A percentile compares a stretch with the other conserved stretches of the same genome.
phyloP scores from a whole-genome alignment of 2,329 filamentous ascomycete species.

The Arthroderma sp. region DNA sequence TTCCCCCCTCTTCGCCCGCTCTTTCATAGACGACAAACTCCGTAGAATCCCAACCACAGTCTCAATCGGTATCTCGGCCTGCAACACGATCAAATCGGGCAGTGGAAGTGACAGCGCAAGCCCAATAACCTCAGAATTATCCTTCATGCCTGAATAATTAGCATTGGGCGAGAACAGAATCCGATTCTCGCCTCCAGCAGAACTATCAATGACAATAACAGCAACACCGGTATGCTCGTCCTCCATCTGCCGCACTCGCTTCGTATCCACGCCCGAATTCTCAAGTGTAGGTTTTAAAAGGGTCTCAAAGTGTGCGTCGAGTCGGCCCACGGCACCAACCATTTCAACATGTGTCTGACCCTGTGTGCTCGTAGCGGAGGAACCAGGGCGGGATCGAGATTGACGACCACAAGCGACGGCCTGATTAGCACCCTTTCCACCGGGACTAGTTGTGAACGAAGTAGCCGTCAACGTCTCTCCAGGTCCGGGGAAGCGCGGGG shows the following conservation, averaged over 20 bases:
- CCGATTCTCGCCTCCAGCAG: slow-evolving; percentile 56
- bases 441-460: slow-evolving; percentile 66
- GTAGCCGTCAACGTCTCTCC: slow-evolving; percentile 79
- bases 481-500: slow-evolving; percentile 64
- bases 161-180: slow-evolving; percentile 63
- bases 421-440: slow-evolving; percentile 94
- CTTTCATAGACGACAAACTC: slow-evolving; percentile 20
- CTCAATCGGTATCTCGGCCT: slow-evolving; percentile 60
- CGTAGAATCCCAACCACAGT: slow-evolving; percentile 51
- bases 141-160: slow-evolving; percentile 41
- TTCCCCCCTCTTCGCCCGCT: slow-evolving; percentile 24
- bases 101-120: slow-evolving; percentile 25
- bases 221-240: slow-evolving; percentile 53
- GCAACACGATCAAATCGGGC: slow-evolving; percentile 57
- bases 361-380: slow-evolving; percentile 11
- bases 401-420: slow-evolving; percentile 78
- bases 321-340: slow-evolving; percentile 56
- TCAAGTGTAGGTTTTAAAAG: slow-evolving; percentile 47
- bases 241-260: slow-evolving; percentile 36
- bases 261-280: slow-evolving; percentile 49
- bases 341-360: slow-evolving; percentile 45
- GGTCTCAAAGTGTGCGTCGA: slow-evolving; percentile 49
- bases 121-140: slow-evolving; percentile 25
- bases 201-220: slow-evolving; percentile 62
- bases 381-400: slow-evolving; percentile 41